Evolutionary conservation across 2,329 filamentous ascomycete species (phyloP), one percentile per base, ranked within the genome.

Genomic region (Aspergillus melleus): DNA sequence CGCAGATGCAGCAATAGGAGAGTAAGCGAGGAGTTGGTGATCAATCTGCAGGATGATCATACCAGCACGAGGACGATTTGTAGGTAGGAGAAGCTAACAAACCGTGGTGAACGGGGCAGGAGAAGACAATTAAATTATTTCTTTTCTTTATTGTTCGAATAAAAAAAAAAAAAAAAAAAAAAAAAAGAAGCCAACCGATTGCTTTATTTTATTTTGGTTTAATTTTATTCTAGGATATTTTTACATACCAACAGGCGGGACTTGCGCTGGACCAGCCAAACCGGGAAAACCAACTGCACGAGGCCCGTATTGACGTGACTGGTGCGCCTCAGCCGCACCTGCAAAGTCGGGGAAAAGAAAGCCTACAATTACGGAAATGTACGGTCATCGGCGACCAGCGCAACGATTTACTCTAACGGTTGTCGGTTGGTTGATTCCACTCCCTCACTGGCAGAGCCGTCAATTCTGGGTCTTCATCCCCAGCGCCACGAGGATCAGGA

Each of bases 391-490:
- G 53, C n/a, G 30, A 47, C 42, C n/a, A n/a, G 19, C 32, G 42
- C 54, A 58, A 52, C 26, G 26, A 52, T 62, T 61, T 56, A 57
- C 62, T 63, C 61, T 61, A 65, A 66, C 64, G 64, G 64, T 60
- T 61, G 47, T 52, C 49, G 54, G 61, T 61, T 65, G 58, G 59
- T 57, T 56, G 54, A 44, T 58, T 49, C 47, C 54, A 46, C 52
- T 62, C 52, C 24, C 32, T 30, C 32, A 51, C 14, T 42, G 36
- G 36, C 36, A 42, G 36, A 58, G 42, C 52, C 24, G 39, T 57
- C 50, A 50, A 29, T 57, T 58, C 39, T 53, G n/a, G 54, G 54
- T 57, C 58, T 52, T 52, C 52, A 52, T 52, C 39, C 24, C 59
- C 55, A 57, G 50, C 52, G 58, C 54, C 50, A 60, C 54, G 51